These are phyloP conservation scores for Cladosporium sp. DNA, from an alignment of 2,329 filamentous ascomycete genomes.

Conservation along the genomic window DNA sequence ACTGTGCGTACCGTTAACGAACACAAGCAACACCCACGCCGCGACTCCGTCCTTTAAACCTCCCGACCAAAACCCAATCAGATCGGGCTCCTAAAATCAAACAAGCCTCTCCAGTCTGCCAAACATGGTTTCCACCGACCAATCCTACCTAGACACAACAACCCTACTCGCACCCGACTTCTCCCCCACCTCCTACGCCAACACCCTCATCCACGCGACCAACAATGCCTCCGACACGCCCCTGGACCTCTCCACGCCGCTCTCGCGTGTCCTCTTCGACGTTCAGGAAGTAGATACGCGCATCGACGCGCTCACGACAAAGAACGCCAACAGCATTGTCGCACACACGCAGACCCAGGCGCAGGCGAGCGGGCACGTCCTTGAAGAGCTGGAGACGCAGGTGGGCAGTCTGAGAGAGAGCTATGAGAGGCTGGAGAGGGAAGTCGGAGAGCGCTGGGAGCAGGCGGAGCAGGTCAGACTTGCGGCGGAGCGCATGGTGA, in stretches of 20 bases:
- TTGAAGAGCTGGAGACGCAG: constrained; percentile 72
- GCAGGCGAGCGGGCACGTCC: constrained; percentile 63
- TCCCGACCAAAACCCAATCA: too few relatives aligned
- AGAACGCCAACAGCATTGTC: constrained; percentile 74
- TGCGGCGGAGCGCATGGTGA: constrained; percentile 71
- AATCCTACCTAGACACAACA: constrained; percentile 84
- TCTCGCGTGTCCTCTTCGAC: constrained; percentile 91
- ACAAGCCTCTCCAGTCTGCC: not conserved
- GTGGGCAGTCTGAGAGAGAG: constrained; percentile 74
- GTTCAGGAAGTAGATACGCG: constrained; percentile 95
- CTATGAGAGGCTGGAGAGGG: constrained; percentile 77
- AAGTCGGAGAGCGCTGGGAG: constrained; percentile 79
- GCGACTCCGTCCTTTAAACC: too few relatives aligned
- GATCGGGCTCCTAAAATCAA: too few relatives aligned
- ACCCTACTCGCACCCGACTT: constrained; percentile 80
- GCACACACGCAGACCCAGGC: constrained; percentile 70
- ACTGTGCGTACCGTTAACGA: too few relatives aligned
- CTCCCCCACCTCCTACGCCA: constrained; percentile 75
- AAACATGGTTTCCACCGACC: constrained; percentile 3
- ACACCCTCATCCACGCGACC: constrained; percentile 77
- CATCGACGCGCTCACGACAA: constrained; percentile 82
- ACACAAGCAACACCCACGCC: too few relatives aligned
- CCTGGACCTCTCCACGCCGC: constrained; percentile 86
- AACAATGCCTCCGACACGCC: constrained; percentile 88
- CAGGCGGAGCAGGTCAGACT: constrained; percentile 75